Evolutionary conservation across 2,329 filamentous ascomycete genomes (phyloP).

Genomic region (Ophiocordyceps polyrhachis-furcata): DNA sequence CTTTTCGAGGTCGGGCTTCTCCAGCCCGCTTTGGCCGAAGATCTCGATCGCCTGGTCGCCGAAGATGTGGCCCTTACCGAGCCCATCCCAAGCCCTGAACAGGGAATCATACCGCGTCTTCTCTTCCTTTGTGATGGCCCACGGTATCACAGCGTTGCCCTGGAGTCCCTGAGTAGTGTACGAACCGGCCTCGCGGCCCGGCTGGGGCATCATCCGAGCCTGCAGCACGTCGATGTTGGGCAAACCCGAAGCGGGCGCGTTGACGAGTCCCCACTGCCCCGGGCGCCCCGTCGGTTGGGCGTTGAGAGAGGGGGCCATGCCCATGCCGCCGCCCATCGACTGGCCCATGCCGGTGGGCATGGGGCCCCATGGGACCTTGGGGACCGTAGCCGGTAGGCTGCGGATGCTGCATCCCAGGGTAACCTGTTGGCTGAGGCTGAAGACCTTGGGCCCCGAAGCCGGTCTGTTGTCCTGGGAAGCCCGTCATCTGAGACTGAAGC

Average conservation of each 20-base stretch:
- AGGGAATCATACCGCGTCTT: constrained; percentile 92
- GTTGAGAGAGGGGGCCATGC: constrained; percentile 51
- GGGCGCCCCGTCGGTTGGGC: constrained; percentile 87
- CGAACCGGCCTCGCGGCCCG: constrained; percentile 64
- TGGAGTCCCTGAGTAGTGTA: constrained; percentile 77
- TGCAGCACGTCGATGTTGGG: constrained; percentile 89
- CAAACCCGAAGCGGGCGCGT: constrained; percentile 71
- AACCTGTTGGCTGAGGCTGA: constrained; percentile 52
- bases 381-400: constrained; percentile 53
- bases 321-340: constrained; percentile 17
- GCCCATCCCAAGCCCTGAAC: constrained; percentile 91
- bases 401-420: constrained; percentile 45
- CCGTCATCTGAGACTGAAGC: constrained; percentile 48
- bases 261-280: constrained; percentile 97
- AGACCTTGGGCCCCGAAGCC: constrained; percentile 39
- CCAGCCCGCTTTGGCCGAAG: constrained; percentile 85
- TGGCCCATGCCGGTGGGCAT: constrained; percentile 44
- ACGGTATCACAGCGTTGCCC: constrained; percentile 89
- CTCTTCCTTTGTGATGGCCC: constrained; percentile 97
- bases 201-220: constrained; percentile 92
- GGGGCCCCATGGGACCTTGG: constrained; percentile 71
- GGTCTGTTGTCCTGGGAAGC: constrained; percentile 39
- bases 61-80: constrained; percentile 79
- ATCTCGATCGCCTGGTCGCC: constrained; percentile 93
- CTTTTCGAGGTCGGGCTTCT: constrained; percentile 74